These are phyloP conservation scores for Vitis hybrid DNA, from an alignment of 177 flowering plant genomes.

Conservation along the genomic window DNA sequence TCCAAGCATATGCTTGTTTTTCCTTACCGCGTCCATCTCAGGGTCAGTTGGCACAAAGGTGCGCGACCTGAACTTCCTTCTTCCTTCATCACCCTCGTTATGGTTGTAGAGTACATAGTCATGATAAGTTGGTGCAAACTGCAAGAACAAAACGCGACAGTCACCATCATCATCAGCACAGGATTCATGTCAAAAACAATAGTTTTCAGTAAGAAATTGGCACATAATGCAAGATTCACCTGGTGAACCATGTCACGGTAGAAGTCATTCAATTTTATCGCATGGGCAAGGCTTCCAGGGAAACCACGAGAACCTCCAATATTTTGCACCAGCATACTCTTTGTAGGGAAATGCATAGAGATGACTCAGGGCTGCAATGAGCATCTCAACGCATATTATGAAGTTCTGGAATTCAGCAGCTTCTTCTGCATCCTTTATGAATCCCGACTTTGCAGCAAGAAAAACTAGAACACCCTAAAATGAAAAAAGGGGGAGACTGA, in stretches of 20 bases:
- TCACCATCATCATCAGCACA: not conserved
- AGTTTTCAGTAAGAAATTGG: not conserved
- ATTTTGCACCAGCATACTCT: conserved; percentile 97
- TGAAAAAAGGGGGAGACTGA: too few species aligned
- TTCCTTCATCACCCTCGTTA: conserved; percentile 75
- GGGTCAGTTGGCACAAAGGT: conserved; percentile 96
- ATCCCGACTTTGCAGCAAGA: conserved; percentile 88
- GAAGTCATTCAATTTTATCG: conserved; percentile 83
- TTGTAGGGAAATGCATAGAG: conserved; percentile 93
- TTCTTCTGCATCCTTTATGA: conserved; percentile 69
- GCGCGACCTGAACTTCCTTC: conserved; percentile 79
- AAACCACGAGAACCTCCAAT: conserved; percentile 66
- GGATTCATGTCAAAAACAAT: too few species aligned
- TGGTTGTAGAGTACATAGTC: conserved; percentile 95
- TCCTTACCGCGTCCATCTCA: conserved; percentile 89
- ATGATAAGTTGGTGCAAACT: conserved; percentile 99
- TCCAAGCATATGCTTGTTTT: conserved; percentile 63
- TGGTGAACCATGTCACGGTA: conserved; percentile 98
- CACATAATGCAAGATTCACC: conserved; percentile 31
- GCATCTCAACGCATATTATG: conserved; percentile 95
- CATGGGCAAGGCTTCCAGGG: conserved; percentile 83
- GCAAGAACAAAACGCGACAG: conserved; percentile 17
- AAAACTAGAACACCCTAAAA: conserved; percentile 90
- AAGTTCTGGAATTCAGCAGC: conserved; percentile 91
- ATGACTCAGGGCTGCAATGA: conserved; percentile 90